Evolutionary conservation across 2,329 filamentous ascomycete species (phyloP).

Genomic region (Alternaria ethzedia): DNA sequence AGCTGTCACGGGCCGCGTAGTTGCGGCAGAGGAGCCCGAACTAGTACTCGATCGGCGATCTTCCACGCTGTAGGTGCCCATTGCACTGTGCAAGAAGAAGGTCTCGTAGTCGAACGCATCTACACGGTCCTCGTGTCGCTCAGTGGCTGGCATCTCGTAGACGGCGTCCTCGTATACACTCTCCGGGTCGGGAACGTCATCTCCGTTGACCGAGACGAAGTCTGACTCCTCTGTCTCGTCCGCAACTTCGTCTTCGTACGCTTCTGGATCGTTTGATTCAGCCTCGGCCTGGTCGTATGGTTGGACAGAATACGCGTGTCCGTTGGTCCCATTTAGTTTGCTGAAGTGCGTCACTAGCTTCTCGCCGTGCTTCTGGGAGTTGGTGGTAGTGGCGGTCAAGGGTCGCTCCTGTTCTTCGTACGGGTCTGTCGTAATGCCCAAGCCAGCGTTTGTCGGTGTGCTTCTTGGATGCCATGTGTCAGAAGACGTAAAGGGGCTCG

Average conservation of each 20-base stretch:
- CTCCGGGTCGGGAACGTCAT: conserved; percentile 26
- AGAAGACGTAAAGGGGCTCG: conserved; percentile 80
- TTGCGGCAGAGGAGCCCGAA: conserved; percentile 58
- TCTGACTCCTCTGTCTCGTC: conserved; percentile 50
- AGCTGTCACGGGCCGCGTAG: conserved; percentile 51
- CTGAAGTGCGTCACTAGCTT: conserved; percentile 12
- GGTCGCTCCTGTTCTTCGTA: conserved; percentile 15
- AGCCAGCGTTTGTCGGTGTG: conserved; percentile 30
- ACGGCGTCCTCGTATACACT: conserved; percentile 57
- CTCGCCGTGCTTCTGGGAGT: conserved; percentile 27
- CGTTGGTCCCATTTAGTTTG: conserved; percentile 3
- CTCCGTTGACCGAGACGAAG: conserved; percentile 44
- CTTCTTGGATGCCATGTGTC: conserved; percentile 61
- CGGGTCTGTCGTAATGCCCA: conserved; percentile 39
- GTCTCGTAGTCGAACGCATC: conserved; percentile 97
- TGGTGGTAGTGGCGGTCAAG: conserved; percentile 18
- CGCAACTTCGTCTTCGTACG: conserved; percentile 31
- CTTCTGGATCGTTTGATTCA: conserved; percentile 24
- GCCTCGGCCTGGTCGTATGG: conserved; percentile 34
- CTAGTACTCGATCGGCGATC: conserved; percentile 64
- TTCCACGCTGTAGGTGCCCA: conserved; percentile 74
- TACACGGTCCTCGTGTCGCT: conserved; percentile 87
- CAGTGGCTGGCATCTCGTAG: conserved; percentile 45
- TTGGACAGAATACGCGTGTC: conserved; percentile 4
- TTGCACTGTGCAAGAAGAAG: conserved; percentile 91